phyloP scores from a whole-genome alignment of 768 basidiomycete genomes.

The Russula brevipes region DNA sequence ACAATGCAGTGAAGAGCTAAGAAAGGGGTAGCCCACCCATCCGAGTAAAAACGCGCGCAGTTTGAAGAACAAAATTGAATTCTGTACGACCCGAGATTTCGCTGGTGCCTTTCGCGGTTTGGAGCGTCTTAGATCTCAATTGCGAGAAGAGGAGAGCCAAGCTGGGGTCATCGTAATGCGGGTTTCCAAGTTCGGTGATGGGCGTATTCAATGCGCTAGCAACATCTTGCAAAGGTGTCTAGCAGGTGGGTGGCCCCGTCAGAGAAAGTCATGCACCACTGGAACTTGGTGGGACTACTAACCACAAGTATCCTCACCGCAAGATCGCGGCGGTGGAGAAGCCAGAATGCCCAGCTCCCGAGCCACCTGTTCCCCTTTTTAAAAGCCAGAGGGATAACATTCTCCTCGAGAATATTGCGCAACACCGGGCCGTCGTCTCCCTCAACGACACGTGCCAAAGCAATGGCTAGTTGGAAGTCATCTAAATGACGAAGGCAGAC shows the following conservation, averaged over 20 bases:
- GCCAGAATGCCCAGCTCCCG: slow-evolving; percentile 95
- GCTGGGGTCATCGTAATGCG: slow-evolving; percentile 91
- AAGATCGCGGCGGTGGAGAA: slow-evolving; percentile 79
- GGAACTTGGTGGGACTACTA: slow-evolving; percentile 29
- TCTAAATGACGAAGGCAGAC: slow-evolving; percentile 83
- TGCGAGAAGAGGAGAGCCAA: slow-evolving; percentile 87
- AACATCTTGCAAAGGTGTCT: slow-evolving; percentile 77
- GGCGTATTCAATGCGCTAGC: slow-evolving; percentile 50
- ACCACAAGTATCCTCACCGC: slow-evolving; percentile 89
- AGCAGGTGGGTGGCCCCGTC: slow-evolving; percentile 1
- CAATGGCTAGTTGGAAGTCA: slow-evolving; percentile 88
- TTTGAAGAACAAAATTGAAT: slow-evolving; percentile 94
- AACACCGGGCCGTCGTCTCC: slow-evolving; percentile 78
- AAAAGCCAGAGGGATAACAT: slow-evolving; percentile 81
- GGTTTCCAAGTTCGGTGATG: slow-evolving; percentile 67
- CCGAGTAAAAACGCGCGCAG: slow-evolving; percentile 85
- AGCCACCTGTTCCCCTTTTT: slow-evolving; percentile 87
- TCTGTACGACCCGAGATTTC: slow-evolving; percentile 85
- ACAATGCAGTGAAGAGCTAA: background rate
- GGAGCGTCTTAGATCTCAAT: slow-evolving; percentile 82
- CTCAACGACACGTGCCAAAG: slow-evolving; percentile 80
- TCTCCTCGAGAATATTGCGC: slow-evolving; percentile 59
- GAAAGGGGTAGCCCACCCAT: slow-evolving; percentile 62
- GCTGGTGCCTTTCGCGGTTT: slow-evolving; percentile 88
- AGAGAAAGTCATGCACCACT: background rate